Conservation (phyloP, 164 flowering plant genomes). For the Liquidambar formosana region DNA sequence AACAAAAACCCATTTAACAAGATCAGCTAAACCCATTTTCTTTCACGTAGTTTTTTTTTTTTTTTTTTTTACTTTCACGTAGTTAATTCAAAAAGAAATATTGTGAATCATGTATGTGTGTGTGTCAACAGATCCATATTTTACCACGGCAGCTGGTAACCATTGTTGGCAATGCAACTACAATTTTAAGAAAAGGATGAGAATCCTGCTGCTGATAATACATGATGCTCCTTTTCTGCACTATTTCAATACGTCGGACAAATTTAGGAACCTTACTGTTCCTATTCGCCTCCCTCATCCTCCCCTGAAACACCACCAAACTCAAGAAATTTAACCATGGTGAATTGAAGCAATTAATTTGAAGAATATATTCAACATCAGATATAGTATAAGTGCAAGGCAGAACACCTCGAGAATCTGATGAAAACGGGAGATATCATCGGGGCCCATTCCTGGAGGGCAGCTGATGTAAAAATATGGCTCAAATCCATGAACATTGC, state of each 20-base stretch:
- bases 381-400: neutral
- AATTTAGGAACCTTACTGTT: conserved; percentile 62
- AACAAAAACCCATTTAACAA: neutral
- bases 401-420: conserved; percentile 74
- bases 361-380: neutral
- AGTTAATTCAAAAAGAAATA: too few relatives aligned
- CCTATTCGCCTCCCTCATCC: conserved; percentile 77
- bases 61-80: too few relatives aligned
- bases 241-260: conserved; percentile 65
- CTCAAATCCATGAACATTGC: conserved; percentile 93
- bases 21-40: too few relatives aligned
- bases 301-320: conserved; percentile 42
- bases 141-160: conserved; percentile 91
- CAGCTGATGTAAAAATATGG: conserved; percentile 92
- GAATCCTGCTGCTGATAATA: conserved; percentile 77
- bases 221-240: conserved; percentile 93
- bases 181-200: conserved; percentile 91
- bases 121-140: neutral
- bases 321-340: neutral
- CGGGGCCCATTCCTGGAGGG: conserved; percentile 92
- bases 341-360: neutral
- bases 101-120: too few relatives aligned
- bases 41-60: too few relatives aligned
- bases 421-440: conserved; percentile 81
- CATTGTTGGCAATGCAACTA: conserved; percentile 93